Evolutionary conservation across 2,329 filamentous ascomycete species (phyloP), one percentile per base, ranked within the genome.

Genomic region (Clonostachys byssicola): DNA sequence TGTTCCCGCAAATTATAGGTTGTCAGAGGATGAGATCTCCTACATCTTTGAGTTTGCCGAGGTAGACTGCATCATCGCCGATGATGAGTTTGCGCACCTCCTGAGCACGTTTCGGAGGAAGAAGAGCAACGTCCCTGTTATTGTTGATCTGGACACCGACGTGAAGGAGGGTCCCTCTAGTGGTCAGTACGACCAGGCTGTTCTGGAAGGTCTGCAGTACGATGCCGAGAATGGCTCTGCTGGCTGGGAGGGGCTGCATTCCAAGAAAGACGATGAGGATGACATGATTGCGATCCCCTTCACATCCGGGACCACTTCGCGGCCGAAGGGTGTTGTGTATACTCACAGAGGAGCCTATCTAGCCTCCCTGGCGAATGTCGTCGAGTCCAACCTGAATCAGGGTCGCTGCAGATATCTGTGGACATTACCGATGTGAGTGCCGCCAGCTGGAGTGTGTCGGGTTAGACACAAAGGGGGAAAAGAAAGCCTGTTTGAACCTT

Each of bases 31-130:
- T 51, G 94, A 99, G 59, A 86, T 99, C 49, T 74, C 80, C 17
- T 99, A 97, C 65, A 95, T 97, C 51, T 89, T 99, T 59, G 81
- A 85, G 39, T 92, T 92, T 68, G 83, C 86, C 7, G 89, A 95
- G 48, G 92, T 89, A 1, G 92, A 99, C 59, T 74, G 81, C 45
- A 89, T 99, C 53, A 85, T 99, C 48, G 89, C 88, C 5, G 94
- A 99, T 60, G 72, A 81, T 33, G 94, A 99, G 65, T 96, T 85
- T 61, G 67, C 83, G 17, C 68, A 71, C 5, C 71, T 97, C 45
- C 72, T 99, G 13, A 81, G 84, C 36, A 69, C 71, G 1, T 96
- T 86, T 65, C 74, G 71, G 49, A 71, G 76, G 49, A 67, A 66
- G 3, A 79, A 88, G 52, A 81, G 85, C 0, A 63, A 74, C 7